A percentile compares a stretch with the other conserved stretches of the same genome.
These are phyloP conservation scores for grape (Vitis vinifera) DNA, from an alignment of 164 flowering plant genomes.

Conservation along the genomic window DNA sequence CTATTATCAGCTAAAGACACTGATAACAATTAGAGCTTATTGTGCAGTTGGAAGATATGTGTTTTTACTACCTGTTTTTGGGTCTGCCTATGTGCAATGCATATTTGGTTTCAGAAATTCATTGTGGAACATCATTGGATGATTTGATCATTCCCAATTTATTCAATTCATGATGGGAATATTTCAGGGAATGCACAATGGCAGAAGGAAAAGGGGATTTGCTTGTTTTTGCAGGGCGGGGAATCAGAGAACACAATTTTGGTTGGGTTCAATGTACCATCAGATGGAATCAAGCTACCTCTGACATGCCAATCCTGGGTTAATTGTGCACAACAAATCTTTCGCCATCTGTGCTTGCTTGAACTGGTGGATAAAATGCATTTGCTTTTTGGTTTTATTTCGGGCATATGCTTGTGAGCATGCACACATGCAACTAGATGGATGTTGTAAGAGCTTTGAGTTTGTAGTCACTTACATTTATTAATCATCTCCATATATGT, in stretches of 20 bases:
- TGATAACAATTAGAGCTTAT: no score
- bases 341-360: conserved; percentile 14
- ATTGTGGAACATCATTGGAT: neutral
- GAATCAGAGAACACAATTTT: conserved; percentile 17
- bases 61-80: no score
- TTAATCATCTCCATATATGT: conserved; percentile 19
- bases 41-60: no score
- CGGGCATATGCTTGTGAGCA: conserved; percentile 38
- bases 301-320: conserved; percentile 1
- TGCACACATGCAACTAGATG: conserved; percentile 22
- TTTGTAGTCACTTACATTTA: conserved; percentile 25
- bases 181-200: conserved; percentile 23
- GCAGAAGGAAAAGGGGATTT: neutral
- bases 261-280: neutral
- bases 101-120: neutral
- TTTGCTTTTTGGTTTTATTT: conserved; percentile 28
- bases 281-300: conserved; percentile 2
- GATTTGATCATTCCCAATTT: neutral
- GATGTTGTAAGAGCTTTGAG: conserved; percentile 29
- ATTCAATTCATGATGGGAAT: conserved; percentile 1
- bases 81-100: no score
- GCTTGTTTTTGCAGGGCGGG: conserved; percentile 7
- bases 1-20: no score
- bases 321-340: conserved; percentile 9
- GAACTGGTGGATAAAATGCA: conserved; percentile 19